Conservation (phyloP, 1,139 yeast species). For the Magnusiomyces tetraspermus region DNA sequence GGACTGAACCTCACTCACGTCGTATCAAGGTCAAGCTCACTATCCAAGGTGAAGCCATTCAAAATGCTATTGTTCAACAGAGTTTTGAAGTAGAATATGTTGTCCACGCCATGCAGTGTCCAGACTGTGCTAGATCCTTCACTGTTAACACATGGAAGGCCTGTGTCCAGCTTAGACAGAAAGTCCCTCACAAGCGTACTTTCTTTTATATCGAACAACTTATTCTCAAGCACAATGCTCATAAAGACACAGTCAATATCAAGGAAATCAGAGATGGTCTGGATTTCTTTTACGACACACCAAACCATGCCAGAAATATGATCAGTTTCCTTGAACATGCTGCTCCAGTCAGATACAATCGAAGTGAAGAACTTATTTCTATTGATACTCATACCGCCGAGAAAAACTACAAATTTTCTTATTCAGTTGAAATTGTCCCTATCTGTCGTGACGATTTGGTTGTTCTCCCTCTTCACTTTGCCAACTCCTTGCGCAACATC, state of each 20-base stretch:
- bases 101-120: constrained; percentile 94
- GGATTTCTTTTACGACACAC: constrained; percentile 83
- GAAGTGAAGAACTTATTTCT: constrained; percentile 84
- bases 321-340: constrained; percentile 79
- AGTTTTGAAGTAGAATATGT: constrained; percentile 90
- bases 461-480: constrained; percentile 75
- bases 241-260: constrained; percentile 85
- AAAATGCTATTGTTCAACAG: constrained; percentile 88
- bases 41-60: constrained; percentile 94
- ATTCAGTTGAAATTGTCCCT: constrained; percentile 92
- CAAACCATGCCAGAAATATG: constrained; percentile 90
- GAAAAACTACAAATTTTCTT: constrained; percentile 81
- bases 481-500: constrained; percentile 76
- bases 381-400: constrained; percentile 89
- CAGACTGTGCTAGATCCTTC: constrained; percentile 95
- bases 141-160: constrained; percentile 98
- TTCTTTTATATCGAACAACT: constrained; percentile 90
- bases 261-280: constrained; percentile 90
- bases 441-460: constrained; percentile 95
- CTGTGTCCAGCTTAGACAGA: constrained; percentile 92
- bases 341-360: constrained; percentile 77
- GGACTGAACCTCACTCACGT: constrained; percentile 99
- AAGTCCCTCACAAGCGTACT: constrained; percentile 93
- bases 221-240: constrained; percentile 88
- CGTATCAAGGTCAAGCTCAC: constrained; percentile 84